A percentile compares a stretch with the other conserved stretches of the same genome.
phyloP scores from a whole-genome alignment of 106 monocot genomes.

The Dendrobium chrysotoxum region DNA sequence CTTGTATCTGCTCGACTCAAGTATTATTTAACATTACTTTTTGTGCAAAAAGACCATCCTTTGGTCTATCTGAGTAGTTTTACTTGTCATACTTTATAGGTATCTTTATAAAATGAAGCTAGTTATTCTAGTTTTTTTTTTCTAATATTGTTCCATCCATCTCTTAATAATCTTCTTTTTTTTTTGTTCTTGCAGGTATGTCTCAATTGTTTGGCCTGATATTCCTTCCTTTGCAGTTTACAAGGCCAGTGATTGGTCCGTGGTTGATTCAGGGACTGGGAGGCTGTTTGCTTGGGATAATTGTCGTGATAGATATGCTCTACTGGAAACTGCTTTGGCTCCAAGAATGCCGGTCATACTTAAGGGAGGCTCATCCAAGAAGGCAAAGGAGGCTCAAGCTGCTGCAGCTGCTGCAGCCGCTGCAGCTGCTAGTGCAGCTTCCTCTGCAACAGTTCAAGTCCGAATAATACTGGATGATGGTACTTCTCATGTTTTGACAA shows the following conservation, averaged over 20 bases:
- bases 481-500: slow-evolving; percentile 76
- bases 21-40: neutral
- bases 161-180: neutral
- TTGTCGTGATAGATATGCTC: slow-evolving; percentile 95
- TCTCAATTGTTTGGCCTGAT: slow-evolving; percentile 93
- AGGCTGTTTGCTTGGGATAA: slow-evolving; percentile 97
- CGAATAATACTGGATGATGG: slow-evolving; percentile 97
- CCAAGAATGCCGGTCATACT: slow-evolving; percentile 75
- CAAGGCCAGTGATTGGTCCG: slow-evolving; percentile 86
- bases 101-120: neutral
- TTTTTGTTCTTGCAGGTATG: slow-evolving; percentile 56
- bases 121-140: neutral
- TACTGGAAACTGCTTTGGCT: slow-evolving; percentile 73
- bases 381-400: slow-evolving; percentile 95
- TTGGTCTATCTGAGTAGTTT: neutral
- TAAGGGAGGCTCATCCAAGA: slow-evolving; percentile 87
- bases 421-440: slow-evolving; percentile 88
- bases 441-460: slow-evolving; percentile 91
- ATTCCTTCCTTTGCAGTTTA: slow-evolving; percentile 89
- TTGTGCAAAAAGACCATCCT: neutral
- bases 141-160: neutral
- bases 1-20: neutral
- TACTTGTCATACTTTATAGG: neutral
- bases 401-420: slow-evolving; percentile 89
- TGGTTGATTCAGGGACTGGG: slow-evolving; percentile 97